Evolutionary conservation across 2,329 filamentous ascomycete genomes (phyloP).

Genomic region (Mycogone perniciosa): DNA sequence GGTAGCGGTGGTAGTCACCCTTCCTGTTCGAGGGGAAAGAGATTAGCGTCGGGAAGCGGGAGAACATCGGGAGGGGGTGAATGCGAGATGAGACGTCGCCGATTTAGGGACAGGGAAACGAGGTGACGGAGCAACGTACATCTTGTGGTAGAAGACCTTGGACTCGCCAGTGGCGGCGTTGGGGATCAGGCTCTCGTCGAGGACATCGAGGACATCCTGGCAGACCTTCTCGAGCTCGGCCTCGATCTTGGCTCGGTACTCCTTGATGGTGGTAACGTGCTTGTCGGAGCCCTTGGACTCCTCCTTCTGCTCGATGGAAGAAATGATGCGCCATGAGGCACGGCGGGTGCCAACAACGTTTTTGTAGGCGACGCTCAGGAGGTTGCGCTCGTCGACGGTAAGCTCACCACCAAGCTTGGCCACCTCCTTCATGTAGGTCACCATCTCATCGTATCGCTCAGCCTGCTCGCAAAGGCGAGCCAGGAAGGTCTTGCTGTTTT

Average conservation of each 20-base stretch:
- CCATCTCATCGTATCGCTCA: slow-evolving; percentile 99
- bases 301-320: slow-evolving; percentile 99
- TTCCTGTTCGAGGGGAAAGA: slow-evolving; percentile 54
- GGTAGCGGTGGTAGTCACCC: slow-evolving; percentile 94
- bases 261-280: slow-evolving; percentile 88
- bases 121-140: slow-evolving; percentile 54
- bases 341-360: slow-evolving; percentile 97
- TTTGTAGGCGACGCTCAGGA: slow-evolving; percentile 99
- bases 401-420: slow-evolving; percentile 79
- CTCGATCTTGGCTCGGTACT: slow-evolving; percentile 99
- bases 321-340: slow-evolving; percentile 99
- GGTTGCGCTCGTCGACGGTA: slow-evolving; percentile 95
- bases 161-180: slow-evolving; percentile 95
- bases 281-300: slow-evolving; percentile 97
- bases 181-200: slow-evolving; percentile 89
- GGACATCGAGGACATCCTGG: slow-evolving; percentile 92
- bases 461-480: slow-evolving; percentile 99
- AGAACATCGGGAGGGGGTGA: slow-evolving; percentile 4
- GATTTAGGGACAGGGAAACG: not conserved
- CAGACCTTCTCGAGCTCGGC: slow-evolving; percentile 95
- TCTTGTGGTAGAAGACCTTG: slow-evolving; percentile 99
- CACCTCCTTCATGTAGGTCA: slow-evolving; percentile 99
- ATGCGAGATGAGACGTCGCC: not conserved
- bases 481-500: slow-evolving; percentile 93
- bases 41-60: slow-evolving; percentile 9